Conservation (phyloP, 768 basidiomycete genomes). For the Leccinellum rugosiceps region DNA sequence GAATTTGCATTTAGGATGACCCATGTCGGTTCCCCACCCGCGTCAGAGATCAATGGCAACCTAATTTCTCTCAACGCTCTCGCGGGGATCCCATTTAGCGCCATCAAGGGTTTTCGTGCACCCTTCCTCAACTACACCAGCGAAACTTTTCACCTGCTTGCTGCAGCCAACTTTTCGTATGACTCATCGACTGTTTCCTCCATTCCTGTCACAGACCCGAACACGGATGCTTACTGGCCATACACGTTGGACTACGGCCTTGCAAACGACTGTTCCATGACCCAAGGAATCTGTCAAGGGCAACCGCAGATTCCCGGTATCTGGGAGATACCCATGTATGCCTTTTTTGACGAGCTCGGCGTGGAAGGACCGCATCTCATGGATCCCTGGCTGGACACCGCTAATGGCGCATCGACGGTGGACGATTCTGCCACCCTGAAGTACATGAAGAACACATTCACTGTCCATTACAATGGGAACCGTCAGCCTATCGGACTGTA, state of each 20-base stretch:
- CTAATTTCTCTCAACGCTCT: background rate
- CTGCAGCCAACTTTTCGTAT: background rate
- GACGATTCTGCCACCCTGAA: background rate
- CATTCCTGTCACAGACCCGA: constrained; percentile 1
- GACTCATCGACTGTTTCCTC: background rate
- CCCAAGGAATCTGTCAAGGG: background rate
- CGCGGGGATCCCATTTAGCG: background rate
- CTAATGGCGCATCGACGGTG: background rate
- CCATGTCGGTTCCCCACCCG: background rate
- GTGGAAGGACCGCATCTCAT: background rate
- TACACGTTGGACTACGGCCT: constrained; percentile 5
- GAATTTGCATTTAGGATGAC: background rate
- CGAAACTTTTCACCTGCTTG: background rate
- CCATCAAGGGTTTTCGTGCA: background rate
- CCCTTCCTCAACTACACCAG: constrained; percentile 1
- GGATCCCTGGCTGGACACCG: background rate
- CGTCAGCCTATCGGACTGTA: background rate
- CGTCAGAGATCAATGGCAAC: constrained; percentile 2
- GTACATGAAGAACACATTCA: background rate
- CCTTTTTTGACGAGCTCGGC: background rate
- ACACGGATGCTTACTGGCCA: constrained; percentile 6
- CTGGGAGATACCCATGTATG: background rate
- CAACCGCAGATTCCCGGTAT: background rate
- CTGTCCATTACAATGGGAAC: background rate
- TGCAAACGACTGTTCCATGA: background rate